phyloP scores from a whole-genome alignment of 2,329 filamentous ascomycete species.

The Fusarium sterilihyphosum region DNA sequence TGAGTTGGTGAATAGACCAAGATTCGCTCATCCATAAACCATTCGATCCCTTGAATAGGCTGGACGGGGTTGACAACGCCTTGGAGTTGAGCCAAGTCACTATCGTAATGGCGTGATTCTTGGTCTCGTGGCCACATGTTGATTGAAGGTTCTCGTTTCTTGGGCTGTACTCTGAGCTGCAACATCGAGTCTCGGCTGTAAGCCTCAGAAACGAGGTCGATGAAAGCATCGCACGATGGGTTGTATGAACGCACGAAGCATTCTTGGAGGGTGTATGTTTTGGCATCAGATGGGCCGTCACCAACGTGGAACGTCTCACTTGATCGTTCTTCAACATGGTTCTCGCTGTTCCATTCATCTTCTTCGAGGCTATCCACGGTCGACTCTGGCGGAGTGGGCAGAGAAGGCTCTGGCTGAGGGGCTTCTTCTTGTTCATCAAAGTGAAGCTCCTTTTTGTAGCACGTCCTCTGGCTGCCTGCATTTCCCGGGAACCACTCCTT shows the following conservation, averaged over 20 bases:
- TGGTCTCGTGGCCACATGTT: conserved; percentile 40
- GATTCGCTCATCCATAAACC: conserved; percentile 57
- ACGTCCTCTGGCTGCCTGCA: conserved; percentile 70
- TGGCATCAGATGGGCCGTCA: conserved; percentile 53
- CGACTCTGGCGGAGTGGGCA: conserved; percentile 10
- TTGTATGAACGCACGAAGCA: conserved; percentile 67
- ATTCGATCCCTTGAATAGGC: conserved; percentile 51
- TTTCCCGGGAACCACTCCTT: conserved; percentile 69
- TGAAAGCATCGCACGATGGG: conserved; percentile 60
- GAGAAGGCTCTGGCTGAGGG: background rate
- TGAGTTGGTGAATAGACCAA: conserved; percentile 54
- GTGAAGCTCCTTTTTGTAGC: conserved; percentile 68
- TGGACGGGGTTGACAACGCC: conserved; percentile 49
- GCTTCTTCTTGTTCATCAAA: conserved; percentile 46
- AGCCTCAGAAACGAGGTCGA: conserved; percentile 62
- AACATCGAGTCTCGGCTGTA: conserved; percentile 49
- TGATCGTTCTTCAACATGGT: conserved; percentile 23
- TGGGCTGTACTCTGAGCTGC: conserved; percentile 52
- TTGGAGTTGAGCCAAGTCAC: conserved; percentile 40
- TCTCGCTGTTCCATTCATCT: conserved; percentile 50
- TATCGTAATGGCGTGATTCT: background rate
- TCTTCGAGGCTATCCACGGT: background rate
- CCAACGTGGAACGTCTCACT: conserved; percentile 56
- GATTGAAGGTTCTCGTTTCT: background rate
- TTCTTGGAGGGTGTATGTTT: conserved; percentile 61